These are phyloP conservation scores for Eutrema yunnanense DNA, from an alignment of 345 rosid species.

Conservation along the genomic window DNA sequence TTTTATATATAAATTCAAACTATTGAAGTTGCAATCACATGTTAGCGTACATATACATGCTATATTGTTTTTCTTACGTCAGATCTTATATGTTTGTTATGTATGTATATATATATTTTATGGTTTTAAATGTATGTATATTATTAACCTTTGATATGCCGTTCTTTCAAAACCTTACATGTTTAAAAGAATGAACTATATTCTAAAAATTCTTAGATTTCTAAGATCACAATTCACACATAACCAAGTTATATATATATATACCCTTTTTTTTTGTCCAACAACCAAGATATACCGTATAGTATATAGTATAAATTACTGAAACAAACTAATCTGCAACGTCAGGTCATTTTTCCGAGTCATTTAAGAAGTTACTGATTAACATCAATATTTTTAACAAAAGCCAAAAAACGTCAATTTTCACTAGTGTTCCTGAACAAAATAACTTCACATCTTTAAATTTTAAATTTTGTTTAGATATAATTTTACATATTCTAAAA, in stretches of 20 bases:
- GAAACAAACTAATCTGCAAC: not conserved
- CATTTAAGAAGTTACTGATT: not conserved
- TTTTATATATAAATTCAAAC: not conserved
- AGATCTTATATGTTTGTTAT: not conserved
- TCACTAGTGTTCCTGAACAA: not conserved
- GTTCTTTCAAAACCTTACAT: not conserved
- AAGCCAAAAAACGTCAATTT: not conserved
- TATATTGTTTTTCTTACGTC: not conserved
- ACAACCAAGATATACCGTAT: not conserved
- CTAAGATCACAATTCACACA: not conserved
- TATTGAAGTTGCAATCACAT: slow-evolving; percentile 6
- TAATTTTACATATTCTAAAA: not conserved
- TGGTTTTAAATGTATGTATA: not conserved
- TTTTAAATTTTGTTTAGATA: not conserved
- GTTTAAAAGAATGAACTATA: not conserved
- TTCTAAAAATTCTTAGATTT: not conserved
- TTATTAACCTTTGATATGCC: not conserved
- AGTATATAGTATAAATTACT: not conserved
- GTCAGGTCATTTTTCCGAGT: not conserved
- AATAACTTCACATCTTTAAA: not conserved
- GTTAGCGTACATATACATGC: not conserved
- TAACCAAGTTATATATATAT: not conserved
- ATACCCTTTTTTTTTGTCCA: not conserved
- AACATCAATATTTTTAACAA: no score
- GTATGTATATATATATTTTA: not conserved